phyloP scores from a whole-genome alignment of 2,329 filamentous ascomycete species.

The Apiospora malaysiana region DNA sequence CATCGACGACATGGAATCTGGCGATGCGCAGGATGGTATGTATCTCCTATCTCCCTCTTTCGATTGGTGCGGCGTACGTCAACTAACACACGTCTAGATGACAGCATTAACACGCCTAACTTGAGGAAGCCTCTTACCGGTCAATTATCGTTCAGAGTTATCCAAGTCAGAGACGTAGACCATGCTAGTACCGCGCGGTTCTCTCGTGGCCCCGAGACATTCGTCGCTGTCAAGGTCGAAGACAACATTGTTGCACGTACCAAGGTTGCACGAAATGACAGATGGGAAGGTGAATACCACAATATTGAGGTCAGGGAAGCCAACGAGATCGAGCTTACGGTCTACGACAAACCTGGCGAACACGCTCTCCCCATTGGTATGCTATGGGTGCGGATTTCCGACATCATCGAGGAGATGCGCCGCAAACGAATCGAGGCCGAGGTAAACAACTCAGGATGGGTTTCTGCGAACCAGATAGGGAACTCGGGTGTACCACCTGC shows the following conservation, averaged over 20 bases:
- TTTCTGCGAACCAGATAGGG: slow-evolving; percentile 94
- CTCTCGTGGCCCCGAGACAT: slow-evolving; percentile 90
- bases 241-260: slow-evolving; percentile 91
- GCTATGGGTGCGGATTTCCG: slow-evolving; percentile 95
- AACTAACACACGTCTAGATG: slow-evolving; percentile 62
- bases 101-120: slow-evolving; percentile 94
- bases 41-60: not conserved
- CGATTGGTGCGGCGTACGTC: slow-evolving; percentile 59
- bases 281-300: slow-evolving; percentile 90
- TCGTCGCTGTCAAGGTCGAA: slow-evolving; percentile 95
- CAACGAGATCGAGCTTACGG: slow-evolving; percentile 96
- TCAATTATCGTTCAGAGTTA: slow-evolving; percentile 83
- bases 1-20: slow-evolving; percentile 79
- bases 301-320: slow-evolving; percentile 96
- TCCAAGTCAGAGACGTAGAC: slow-evolving; percentile 92
- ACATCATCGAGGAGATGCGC: slow-evolving; percentile 96
- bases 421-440: slow-evolving; percentile 97
- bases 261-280: slow-evolving; percentile 81
- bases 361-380: slow-evolving; percentile 92
- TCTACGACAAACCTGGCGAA: slow-evolving; percentile 94
- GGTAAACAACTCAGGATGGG: slow-evolving; percentile 93
- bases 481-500: slow-evolving; percentile 50
- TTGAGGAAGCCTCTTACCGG: slow-evolving; percentile 95
- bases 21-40: slow-evolving; percentile 70
- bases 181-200: slow-evolving; percentile 87